These are phyloP conservation scores for Clitopilus hobsonii DNA, from an alignment of 768 basidiomycete species.

Conservation along the genomic window DNA sequence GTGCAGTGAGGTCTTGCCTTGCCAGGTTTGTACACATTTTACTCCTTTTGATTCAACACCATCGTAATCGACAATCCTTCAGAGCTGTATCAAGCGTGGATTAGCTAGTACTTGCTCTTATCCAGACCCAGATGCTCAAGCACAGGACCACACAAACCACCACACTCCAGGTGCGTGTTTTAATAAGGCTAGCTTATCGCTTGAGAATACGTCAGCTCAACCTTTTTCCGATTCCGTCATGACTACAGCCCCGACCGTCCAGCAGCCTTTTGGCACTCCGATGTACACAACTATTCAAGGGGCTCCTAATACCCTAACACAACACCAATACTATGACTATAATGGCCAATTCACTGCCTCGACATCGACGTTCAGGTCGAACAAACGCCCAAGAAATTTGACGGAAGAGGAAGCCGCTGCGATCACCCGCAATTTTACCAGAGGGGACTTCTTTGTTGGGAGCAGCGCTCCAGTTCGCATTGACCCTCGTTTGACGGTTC, in stretches of 20 bases:
- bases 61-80: conserved; percentile 5
- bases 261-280: conserved; percentile 31
- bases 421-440: conserved; percentile 76
- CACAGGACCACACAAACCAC: conserved; percentile 31
- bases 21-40: conserved; percentile 53
- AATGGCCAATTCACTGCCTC: conserved; percentile 65
- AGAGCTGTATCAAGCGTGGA: conserved; percentile 83
- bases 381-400: conserved; percentile 72
- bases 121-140: conserved; percentile 67
- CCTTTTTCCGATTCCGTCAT: conserved; percentile 10
- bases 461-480: conserved; percentile 78
- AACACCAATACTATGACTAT: conserved; percentile 78
- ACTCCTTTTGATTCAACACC: neutral
- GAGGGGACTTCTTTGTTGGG: conserved; percentile 81
- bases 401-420: conserved; percentile 83
- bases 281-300: conserved; percentile 44
- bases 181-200: neutral
- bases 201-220: conserved; percentile 11
- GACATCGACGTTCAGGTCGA: conserved; percentile 74
- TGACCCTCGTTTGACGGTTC: conserved; percentile 75
- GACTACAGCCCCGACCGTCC: conserved; percentile 26
- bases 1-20: conserved; percentile 78
- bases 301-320: conserved; percentile 41
- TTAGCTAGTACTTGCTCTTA: conserved; percentile 67
- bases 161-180: conserved; percentile 27